Conservation (phyloP, 164 flowering plant genomes). For the Vitis amurensis region DNA sequence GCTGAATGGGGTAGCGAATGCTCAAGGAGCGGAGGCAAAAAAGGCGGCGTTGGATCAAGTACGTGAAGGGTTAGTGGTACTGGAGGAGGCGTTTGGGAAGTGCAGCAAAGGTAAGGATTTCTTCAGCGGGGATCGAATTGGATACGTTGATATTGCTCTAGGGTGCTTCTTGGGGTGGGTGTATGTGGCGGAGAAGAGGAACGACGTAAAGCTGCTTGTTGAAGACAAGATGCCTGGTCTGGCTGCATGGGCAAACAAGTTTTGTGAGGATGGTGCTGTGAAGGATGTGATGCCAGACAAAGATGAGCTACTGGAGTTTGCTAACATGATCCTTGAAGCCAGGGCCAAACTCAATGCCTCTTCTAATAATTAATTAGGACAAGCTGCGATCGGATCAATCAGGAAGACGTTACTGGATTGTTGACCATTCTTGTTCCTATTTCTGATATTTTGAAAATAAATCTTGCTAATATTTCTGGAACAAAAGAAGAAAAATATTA, state of each 20-base stretch:
- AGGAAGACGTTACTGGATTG: no score
- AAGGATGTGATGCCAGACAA: constrained; percentile 60
- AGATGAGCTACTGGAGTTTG: constrained; percentile 47
- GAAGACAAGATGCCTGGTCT: constrained; percentile 41
- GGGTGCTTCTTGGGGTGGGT: constrained; percentile 58
- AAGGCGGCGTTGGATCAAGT: constrained; percentile 26
- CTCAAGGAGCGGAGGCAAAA: constrained; percentile 37
- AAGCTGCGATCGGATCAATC: no score
- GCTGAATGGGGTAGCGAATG: constrained; percentile 13
- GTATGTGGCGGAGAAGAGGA: constrained; percentile 29
- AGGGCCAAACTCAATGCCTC: constrained; percentile 5
- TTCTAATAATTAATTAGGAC: neutral
- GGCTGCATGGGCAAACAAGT: constrained; percentile 46
- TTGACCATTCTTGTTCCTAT: no score
- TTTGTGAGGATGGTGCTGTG: constrained; percentile 41
- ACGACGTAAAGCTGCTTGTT: constrained; percentile 36
- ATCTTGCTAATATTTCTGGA: no score
- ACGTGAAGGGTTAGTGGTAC: constrained; percentile 27
- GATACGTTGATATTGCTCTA: constrained; percentile 55
- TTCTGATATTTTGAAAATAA: no score
- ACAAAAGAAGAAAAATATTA: no score
- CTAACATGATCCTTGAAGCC: constrained; percentile 19
- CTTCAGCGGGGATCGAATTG: constrained; percentile 62
- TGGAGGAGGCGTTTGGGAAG: constrained; percentile 53
- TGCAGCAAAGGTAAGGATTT: constrained; percentile 54